A percentile compares a stretch with the other conserved stretches of the same genome.
phyloP scores from a whole-genome alignment of 805 yeast genomes.

The Torulaspora indica region DNA sequence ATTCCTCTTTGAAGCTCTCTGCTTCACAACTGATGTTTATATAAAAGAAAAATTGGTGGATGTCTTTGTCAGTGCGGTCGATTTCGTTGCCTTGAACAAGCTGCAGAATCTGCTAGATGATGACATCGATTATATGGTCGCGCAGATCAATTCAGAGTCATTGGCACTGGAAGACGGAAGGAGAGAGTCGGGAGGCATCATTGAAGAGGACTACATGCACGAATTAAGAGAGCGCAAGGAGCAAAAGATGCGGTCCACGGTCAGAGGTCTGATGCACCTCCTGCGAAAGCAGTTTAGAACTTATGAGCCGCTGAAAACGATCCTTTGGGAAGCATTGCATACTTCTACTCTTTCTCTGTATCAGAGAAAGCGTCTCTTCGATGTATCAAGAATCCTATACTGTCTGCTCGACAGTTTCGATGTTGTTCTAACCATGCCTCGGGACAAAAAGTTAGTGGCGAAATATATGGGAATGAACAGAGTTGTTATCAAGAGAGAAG shows the following conservation, averaged over 20 bases:
- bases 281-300: conserved; percentile 31
- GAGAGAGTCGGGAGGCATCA: conserved; percentile 23
- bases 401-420: conserved; percentile 53
- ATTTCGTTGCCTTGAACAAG: conserved; percentile 64
- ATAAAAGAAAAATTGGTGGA: conserved; percentile 48
- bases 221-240: conserved; percentile 24
- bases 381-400: conserved; percentile 60
- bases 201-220: conserved; percentile 19
- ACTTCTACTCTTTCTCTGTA: conserved; percentile 54
- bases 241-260: conserved; percentile 26
- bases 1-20: conserved; percentile 55
- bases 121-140: conserved; percentile 45
- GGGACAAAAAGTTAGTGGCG: conserved; percentile 62
- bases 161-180: conserved; percentile 14
- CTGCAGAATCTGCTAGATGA: conserved; percentile 58
- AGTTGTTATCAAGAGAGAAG: conserved; percentile 57
- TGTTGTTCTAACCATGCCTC: conserved; percentile 65
- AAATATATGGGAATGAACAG: conserved; percentile 48
- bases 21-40: conserved; percentile 51
- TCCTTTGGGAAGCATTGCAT: conserved; percentile 67
- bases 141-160: conserved; percentile 24
- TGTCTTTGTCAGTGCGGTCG: conserved; percentile 49
- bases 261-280: conserved; percentile 26
- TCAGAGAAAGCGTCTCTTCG: conserved; percentile 59
- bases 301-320: conserved; percentile 51